phyloP scores from a whole-genome alignment of 176 grass and related monocot species.

The Phyllostachys edulis region DNA sequence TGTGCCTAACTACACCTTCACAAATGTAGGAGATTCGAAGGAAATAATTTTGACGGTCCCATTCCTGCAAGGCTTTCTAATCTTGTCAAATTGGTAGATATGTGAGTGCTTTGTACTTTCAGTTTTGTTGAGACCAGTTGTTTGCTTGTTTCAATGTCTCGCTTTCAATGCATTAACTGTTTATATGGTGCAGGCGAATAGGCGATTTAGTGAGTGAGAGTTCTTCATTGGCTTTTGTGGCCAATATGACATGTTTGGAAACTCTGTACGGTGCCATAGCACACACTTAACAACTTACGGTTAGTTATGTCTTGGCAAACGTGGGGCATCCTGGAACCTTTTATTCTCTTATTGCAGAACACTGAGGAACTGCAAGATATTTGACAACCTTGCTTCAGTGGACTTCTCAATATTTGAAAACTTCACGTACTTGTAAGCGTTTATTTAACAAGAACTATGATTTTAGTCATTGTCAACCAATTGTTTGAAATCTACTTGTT shows the following conservation, averaged over 20 bases:
- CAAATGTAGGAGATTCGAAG: slow-evolving; percentile 44
- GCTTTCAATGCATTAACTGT: not conserved
- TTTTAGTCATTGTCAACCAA: too few relatives aligned
- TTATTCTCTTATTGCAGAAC: slow-evolving; percentile 29
- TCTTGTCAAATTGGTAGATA: slow-evolving; percentile 25
- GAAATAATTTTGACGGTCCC: slow-evolving; percentile 57
- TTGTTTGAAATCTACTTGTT: not conserved
- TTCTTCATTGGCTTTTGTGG: slow-evolving; percentile 44
- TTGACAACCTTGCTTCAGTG: slow-evolving; percentile 35
- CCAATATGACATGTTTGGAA: slow-evolving; percentile 20
- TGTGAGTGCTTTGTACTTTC: slow-evolving; percentile 28
- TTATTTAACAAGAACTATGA: too few relatives aligned
- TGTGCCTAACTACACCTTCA: too few relatives aligned
- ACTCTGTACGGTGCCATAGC: slow-evolving; percentile 20
- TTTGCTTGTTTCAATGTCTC: too few relatives aligned
- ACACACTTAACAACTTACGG: not conserved
- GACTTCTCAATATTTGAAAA: slow-evolving; percentile 30
- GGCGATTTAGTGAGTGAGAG: slow-evolving; percentile 42
- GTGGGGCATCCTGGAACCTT: not conserved
- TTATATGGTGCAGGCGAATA: slow-evolving; percentile 30
- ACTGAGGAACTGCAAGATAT: slow-evolving; percentile 53
- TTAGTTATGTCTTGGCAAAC: not conserved
- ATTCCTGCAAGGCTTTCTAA: slow-evolving; percentile 34
- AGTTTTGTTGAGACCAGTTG: not conserved
- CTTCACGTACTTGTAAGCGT: slow-evolving; percentile 15